Conservation (phyloP, 768 basidiomycete genomes). For the Hydnum rufescens region DNA sequence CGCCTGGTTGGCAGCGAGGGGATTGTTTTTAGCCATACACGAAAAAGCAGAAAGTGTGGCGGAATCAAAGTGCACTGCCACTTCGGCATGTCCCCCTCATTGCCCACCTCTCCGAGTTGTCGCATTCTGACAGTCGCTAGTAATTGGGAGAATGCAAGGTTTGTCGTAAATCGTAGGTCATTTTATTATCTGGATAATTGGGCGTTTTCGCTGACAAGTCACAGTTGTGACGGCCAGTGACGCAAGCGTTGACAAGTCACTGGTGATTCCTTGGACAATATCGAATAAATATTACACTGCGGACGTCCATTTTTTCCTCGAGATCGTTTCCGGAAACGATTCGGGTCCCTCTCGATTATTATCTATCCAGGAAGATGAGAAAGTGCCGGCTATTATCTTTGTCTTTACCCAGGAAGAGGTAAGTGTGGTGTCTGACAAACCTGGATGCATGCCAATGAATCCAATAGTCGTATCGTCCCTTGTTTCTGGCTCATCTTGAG, state of each 20-base stretch:
- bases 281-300: conserved; percentile 69
- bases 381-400: conserved; percentile 52
- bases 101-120: no score
- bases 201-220: no score
- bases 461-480: neutral
- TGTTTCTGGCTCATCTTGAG: no score
- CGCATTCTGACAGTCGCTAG: no score
- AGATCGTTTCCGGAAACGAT: conserved; percentile 4
- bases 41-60: neutral
- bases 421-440: conserved; percentile 3
- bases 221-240: no score
- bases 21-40: conserved; percentile 1
- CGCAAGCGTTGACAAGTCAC: neutral
- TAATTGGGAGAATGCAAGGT: no score
- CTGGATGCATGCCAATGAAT: no score
- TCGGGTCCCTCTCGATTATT: conserved; percentile 20
- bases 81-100: no score
- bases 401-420: conserved; percentile 55
- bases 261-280: conserved; percentile 64
- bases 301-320: conserved; percentile 35
- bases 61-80: no score
- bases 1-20: conserved; percentile 8
- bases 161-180: no score
- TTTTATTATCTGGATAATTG: no score
- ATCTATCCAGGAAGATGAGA: conserved; percentile 22